Evolutionary conservation across 1,139 yeast species (phyloP).

Genomic region (Hanseniaspora sp.): DNA sequence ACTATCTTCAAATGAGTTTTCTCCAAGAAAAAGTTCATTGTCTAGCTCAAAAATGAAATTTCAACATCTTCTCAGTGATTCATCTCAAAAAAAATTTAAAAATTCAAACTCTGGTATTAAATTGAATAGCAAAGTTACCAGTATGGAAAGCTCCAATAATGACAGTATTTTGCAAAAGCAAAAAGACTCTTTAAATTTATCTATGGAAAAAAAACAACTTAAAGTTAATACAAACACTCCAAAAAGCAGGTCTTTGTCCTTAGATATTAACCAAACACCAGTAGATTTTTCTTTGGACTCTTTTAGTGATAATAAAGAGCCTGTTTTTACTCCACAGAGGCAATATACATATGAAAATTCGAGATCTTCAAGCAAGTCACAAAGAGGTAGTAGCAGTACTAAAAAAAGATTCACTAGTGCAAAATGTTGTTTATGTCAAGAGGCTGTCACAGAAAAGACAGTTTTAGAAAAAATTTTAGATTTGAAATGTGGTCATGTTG

Average conservation of each 20-base stretch:
- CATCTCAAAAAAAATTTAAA: too few species aligned
- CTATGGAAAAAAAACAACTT: too few species aligned
- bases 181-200: too few species aligned
- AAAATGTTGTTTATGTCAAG: slow-evolving; percentile 28
- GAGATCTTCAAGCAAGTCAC: slow-evolving; percentile 1
- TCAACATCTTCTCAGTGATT: too few species aligned
- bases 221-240: neutral
- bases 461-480: slow-evolving; percentile 27
- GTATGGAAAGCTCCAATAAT: too few species aligned
- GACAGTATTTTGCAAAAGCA: too few species aligned
- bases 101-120: too few species aligned
- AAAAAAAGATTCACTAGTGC: slow-evolving; percentile 26
- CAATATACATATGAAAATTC: slow-evolving; percentile 19
- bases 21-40: neutral
- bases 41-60: neutral
- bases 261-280: neutral
- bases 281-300: neutral
- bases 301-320: neutral
- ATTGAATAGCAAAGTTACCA: too few species aligned
- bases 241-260: neutral
- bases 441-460: slow-evolving; percentile 26
- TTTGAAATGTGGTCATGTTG: slow-evolving; percentile 27
- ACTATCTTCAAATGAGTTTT: neutral
- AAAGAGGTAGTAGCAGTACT: neutral
- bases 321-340: slow-evolving; percentile 14